Evolutionary conservation across 495 filamentous ascomycete genomes (phyloP).

Genomic region (Penicillium macrosclerotiorum): DNA sequence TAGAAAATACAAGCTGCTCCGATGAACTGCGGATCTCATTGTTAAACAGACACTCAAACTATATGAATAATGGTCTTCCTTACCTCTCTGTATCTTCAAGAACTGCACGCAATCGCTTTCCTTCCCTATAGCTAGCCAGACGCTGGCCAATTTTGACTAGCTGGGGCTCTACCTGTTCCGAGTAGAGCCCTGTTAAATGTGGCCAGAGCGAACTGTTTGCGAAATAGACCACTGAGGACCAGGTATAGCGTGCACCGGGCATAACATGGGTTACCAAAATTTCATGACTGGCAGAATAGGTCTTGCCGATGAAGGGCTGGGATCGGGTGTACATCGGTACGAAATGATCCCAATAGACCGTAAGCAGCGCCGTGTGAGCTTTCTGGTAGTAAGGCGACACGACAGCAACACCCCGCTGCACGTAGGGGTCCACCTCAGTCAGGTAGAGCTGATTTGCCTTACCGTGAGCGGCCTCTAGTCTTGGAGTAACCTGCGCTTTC

Average conservation of each 20-base stretch:
- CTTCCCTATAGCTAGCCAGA: slow-evolving; percentile 77
- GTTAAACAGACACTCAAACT: too few relatives aligned
- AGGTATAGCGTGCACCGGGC: slow-evolving; percentile 68
- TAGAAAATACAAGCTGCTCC: slow-evolving; percentile 27
- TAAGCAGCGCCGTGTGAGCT: slow-evolving; percentile 55
- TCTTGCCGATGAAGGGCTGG: slow-evolving; percentile 69
- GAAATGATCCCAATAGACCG: slow-evolving; percentile 68
- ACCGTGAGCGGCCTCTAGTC: slow-evolving; percentile 59
- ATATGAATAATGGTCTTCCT: too few relatives aligned
- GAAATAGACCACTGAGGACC: slow-evolving; percentile 65
- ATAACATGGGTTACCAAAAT: slow-evolving; percentile 69
- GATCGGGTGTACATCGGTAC: slow-evolving; percentile 72
- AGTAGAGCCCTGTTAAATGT: slow-evolving; percentile 72
- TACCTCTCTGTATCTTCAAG: slow-evolving; percentile 56
- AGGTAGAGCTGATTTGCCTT: slow-evolving; percentile 66
- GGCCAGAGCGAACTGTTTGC: slow-evolving; percentile 76
- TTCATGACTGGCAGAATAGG: slow-evolving; percentile 62
- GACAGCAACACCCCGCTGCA: slow-evolving; percentile 54
- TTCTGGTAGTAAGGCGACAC: slow-evolving; percentile 71
- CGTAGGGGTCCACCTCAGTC: slow-evolving; percentile 66
- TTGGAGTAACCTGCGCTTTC: slow-evolving; percentile 72
- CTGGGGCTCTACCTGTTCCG: slow-evolving; percentile 92
- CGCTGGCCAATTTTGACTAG: slow-evolving; percentile 87
- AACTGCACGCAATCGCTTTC: slow-evolving; percentile 56
- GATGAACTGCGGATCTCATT: too few relatives aligned